Base-by-base conservation (phyloP, 1,139 yeast genomes). In the Saccharomyces pastorianus region DNA sequence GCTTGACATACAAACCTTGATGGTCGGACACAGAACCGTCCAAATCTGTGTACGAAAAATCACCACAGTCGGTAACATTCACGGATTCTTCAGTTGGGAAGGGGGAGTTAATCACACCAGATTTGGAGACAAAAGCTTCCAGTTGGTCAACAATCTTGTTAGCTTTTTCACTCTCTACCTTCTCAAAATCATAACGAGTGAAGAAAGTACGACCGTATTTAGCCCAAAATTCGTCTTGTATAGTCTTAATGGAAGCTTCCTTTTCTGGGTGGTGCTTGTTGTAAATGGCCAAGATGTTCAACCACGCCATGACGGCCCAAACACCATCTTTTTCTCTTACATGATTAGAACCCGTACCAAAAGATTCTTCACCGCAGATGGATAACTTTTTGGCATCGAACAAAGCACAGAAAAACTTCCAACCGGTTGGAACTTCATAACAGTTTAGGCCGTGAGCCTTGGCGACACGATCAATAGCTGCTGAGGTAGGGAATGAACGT, bases 301-400 rank as follows among this genome's bases (percentile, higher is more conserved):
- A 81, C 99, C 99, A 93, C 2, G 99, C 98, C 59, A 88, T 81
- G 66, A 93, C 82, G 29, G 98, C 99, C 99, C 99, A 93, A 58
- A 93, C 74, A 58, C 99, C 99, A 71, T 93, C 99, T 73, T 93
- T 93, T 72, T 93, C 99, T 70, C 99, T 86, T 59, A 95, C 87
- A 69, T 93, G 99, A 73, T 93, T 87, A 20, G 97, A 89, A 44
- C 99, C 99, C 26, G 99, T 93, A 67, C 99, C 99, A 66, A 93
- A 93, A 46, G 96, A 85, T 73, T 93, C 99, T 73, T 93, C 99
- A 61, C 99, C 99, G 74, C 99, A 93, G 66, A 93, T 93, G 58
- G 96, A 88, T 66, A 93, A 80, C 73, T 90, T 90, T 66, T 88
- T 82, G 49, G 95, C 90, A 68, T 93, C 99, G 65, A 93, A 93